Evolutionary conservation across 164 flowering plant species (phyloP), one percentile per base, ranked within the genome.

Genomic region (Vitis rupestris): DNA sequence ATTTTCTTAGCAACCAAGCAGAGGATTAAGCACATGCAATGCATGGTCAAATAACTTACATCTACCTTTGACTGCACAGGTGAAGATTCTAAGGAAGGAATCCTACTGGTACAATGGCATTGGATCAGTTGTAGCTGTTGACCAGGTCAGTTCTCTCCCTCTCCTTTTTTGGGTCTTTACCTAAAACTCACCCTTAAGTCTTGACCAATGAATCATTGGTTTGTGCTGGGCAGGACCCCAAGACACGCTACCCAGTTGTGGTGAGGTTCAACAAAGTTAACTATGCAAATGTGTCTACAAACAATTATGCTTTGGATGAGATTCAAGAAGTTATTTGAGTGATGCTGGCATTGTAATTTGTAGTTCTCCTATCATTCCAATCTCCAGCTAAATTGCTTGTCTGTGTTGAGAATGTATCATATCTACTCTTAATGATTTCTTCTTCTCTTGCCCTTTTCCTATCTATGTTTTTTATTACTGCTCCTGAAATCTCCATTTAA

Each of bases 281-380:
- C 59, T 95, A 95, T 49, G 96, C 96, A 4, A 88, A 87, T 76
- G 90, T 92, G 50, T 92, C 99, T 0, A 95, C 99, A 55, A 95
- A 93, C 89, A 95, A 95, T 89, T 91, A 87, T 49, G 98, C 98
- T 2, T 80, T 95, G 89, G 98, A 95, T 70, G 99, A 95, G 86
- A 83, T 95, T 58, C 78, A 81, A 71, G 94, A 90, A 80, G 88
- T 94, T 65, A 74, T 79, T 61, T 89, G 82, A 92, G 75, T 52
- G 52, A 15, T 50, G 14, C 17, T 31, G 6, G 29, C 23, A 2
- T 7, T 55, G 51, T 63, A 19, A 52, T 23, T 54, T 66, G 64
- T 69, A 50, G 17, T 50, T 73, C 65, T 49, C 16, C 0, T 30
- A 29, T 64, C 13, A 50, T 54, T 61, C 47, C 56, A 0, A 3